These are phyloP conservation scores for Cadophora luteo-olivacea DNA, from an alignment of 2,329 filamentous ascomycete genomes.

Conservation along the genomic window DNA sequence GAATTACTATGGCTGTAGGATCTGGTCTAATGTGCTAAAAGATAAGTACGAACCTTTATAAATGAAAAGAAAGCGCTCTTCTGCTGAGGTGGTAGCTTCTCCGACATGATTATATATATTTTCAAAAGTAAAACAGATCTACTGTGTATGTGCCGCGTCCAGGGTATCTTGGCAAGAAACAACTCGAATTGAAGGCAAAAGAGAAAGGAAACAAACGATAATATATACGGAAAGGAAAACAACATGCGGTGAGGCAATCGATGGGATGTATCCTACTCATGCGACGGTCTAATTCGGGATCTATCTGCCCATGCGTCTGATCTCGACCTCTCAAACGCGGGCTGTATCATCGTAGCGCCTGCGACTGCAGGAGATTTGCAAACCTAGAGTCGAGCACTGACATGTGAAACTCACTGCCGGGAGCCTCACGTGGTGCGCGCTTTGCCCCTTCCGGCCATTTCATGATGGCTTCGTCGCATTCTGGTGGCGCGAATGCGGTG, in stretches of 20 bases:
- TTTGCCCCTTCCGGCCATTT: not conserved
- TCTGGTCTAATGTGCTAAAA: not conserved
- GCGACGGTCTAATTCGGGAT: slow-evolving; percentile 6
- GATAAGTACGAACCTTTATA: slow-evolving; percentile 38
- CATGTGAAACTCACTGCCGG: slow-evolving; percentile 18
- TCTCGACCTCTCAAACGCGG: slow-evolving; percentile 20
- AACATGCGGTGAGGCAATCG: slow-evolving; percentile 8
- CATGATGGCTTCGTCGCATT: not conserved
- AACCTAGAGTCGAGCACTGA: slow-evolving; percentile 9
- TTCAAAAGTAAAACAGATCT: not conserved
- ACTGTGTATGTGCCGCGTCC: not conserved
- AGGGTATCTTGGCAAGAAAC: not conserved
- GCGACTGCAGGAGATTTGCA: slow-evolving; percentile 6
- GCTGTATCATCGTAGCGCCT: slow-evolving; percentile 19
- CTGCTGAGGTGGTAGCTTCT: slow-evolving; percentile 37
- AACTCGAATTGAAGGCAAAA: not conserved
- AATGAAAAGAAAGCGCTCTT: slow-evolving; percentile 43
- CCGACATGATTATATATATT: slow-evolving; percentile 22
- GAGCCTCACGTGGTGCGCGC: not conserved
- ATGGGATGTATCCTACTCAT: not conserved
- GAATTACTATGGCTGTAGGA: not conserved
- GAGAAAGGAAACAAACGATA: not conserved
- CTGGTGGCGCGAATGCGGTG: not conserved
- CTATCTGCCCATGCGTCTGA: slow-evolving; percentile 6
- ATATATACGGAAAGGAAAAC: slow-evolving; percentile 6